Percentiles rank a stretch among this genome's conserved stretches.
These are phyloP conservation scores for Takashimella koratensis DNA, from an alignment of 1,284 basidiomycete species.

Conservation along the genomic window DNA sequence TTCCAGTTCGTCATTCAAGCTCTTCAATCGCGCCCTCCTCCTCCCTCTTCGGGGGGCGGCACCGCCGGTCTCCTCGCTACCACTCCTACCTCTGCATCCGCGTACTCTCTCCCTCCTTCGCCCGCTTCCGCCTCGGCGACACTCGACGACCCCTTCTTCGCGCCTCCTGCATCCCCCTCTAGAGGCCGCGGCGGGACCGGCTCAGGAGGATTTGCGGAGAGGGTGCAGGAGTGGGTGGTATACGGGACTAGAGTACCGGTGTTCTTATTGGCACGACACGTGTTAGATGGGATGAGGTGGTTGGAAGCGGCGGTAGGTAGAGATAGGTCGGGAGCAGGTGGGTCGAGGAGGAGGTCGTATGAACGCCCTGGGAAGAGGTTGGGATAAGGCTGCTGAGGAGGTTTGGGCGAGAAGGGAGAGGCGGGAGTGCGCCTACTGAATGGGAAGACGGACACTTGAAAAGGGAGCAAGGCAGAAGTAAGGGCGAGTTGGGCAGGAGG, in stretches of 20 bases:
- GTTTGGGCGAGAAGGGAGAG: no score
- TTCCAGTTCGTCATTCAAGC: conserved; percentile 49
- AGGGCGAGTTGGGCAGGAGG: no score
- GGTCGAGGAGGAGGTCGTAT: conserved; percentile 1
- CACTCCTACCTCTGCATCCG: background rate
- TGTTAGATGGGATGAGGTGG: conserved; percentile 32
- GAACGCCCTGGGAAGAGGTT: conserved; percentile 15
- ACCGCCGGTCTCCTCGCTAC: conserved; percentile 15
- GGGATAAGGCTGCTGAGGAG: no score
- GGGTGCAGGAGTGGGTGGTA: background rate
- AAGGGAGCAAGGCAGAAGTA: no score
- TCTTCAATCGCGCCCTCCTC: conserved; percentile 38
- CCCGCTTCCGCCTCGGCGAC: conserved; percentile 23
- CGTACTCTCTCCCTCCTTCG: conserved; percentile 21
- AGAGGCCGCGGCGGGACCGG: no score
- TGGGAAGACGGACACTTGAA: no score
- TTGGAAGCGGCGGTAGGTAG: conserved; percentile 31
- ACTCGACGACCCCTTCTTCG: conserved; percentile 22
- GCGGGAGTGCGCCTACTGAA: no score
- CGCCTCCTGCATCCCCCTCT: background rate
- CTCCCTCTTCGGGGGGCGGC: conserved; percentile 10
- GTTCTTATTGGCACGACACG: conserved; percentile 41
- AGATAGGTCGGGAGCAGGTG: conserved; percentile 16
- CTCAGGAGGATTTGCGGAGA: background rate
- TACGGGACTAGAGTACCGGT: conserved; percentile 27